Evolutionary conservation across 2,329 filamentous ascomycete genomes (phyloP), one percentile per base, ranked within the genome.

Genomic region (Ceratocystis colombiana): DNA sequence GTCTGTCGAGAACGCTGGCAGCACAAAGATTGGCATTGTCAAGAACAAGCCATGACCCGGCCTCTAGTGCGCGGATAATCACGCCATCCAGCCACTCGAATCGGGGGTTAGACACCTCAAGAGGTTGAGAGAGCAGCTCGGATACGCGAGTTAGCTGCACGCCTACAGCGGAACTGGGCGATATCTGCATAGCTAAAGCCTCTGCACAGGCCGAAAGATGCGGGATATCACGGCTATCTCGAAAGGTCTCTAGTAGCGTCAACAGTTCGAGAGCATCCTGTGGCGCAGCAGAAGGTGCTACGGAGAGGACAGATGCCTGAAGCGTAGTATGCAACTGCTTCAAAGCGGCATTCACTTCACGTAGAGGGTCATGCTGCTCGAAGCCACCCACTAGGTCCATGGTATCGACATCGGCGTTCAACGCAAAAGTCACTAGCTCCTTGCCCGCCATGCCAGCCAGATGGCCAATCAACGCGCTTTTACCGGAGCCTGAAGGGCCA

Each of bases 11-110:
- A 0, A 99, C 94, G 5, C 93, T 96, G 28, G 93, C 88, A 72
- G 88, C 96, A 77, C 95, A 99, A 67, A 99, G 82, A 72, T 99
- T 99, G 68, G 95, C 94, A 75, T 99, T 96, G 75, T 99, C 94
- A 25, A 99, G 84, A 10, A 99, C 87, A 20, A 99, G 80, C 94
- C 94, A 99, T 68, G 91, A 84, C 15, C 94, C 94, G 70, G 87
- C 80, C 72, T 95, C 83, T 10, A 97, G 79, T 53, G 94, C 93
- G 71, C 91, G 88, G 61, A 97, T 88, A 55, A 99, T 86, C 61
- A 95, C 84, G 67, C 95, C 94, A 73, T 99, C 93, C 1, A 96
- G 85, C 94, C 94, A 99, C 74, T 96, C 90, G 73, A 99, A 99
- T 1, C 88, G 87, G 25, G 91, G 90, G 69, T 87, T 87, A 25